Base-by-base conservation (phyloP, 2,329 filamentous ascomycete genomes). In the Fusarium lyarnte region DNA sequence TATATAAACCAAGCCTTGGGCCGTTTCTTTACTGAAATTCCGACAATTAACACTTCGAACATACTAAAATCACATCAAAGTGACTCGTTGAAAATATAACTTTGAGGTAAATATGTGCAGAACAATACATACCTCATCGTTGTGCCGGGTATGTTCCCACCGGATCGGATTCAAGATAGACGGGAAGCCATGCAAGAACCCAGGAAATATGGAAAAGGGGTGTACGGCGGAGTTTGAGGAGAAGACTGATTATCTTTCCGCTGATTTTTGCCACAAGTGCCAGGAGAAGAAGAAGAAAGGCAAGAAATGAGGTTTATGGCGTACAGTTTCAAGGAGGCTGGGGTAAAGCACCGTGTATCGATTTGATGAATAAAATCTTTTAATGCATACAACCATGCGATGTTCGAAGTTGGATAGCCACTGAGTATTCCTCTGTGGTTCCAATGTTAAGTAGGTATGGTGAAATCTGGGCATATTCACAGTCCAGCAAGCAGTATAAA, bases 31-130 rank as follows among this genome's bases (percentile, higher is more conserved):
- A 3, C 5, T 51, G 13, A 3, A 21, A 27, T 2, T 6, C 2
- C 2, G 27, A 16, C 1, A 12, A 0, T 6, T 1, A 12, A 13
- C 16, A 16, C 4, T n/a, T 16, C 5, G 2, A 16, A 16, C 4
- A 27, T 2, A 33, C 8, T 1, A 27, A 16, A 6, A 5, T 2
- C 13, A 4, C 13, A 27, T 36, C 2, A 27, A 27, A 11, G 16
- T 5, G 17, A 4, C 13, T 0, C 5, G 14, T 6, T 36, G 5
- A 17, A 6, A 21, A 12, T 16, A 52, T 8, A 9, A 12, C 2
- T 4, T 17, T 17, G 3, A 8, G 17, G 9, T 5, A 11, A n/a
- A 4, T 9, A 52, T 52, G 49, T 52, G 49, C 19, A 52, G 33
- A 27, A 52, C 49, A 12, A 36, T 52, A 17, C 13, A 52, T n/a